Evolutionary conservation across 2,329 filamentous ascomycete species (phyloP).

Genomic region (Botrytis galanthina): DNA sequence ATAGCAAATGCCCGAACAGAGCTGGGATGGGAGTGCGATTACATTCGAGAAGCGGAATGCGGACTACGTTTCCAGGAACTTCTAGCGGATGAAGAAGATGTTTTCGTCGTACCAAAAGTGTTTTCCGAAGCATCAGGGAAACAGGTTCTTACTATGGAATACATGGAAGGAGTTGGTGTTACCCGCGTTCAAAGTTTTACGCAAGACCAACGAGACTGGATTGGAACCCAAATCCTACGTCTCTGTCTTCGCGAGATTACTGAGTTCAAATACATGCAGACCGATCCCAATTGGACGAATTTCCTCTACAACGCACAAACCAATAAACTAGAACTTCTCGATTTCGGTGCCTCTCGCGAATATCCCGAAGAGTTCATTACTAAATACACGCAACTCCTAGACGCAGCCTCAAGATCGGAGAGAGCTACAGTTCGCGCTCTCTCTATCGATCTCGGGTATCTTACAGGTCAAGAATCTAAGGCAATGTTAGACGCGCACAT

Average conservation of each 20-base stretch:
- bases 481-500: constrained; percentile 89
- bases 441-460: constrained; percentile 78
- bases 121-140: constrained; percentile 76
- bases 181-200: constrained; percentile 74
- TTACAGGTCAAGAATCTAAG: constrained; percentile 84
- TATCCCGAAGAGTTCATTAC: constrained; percentile 77
- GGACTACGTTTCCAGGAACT: constrained; percentile 73
- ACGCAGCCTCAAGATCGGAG: constrained; percentile 74
- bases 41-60: constrained; percentile 81
- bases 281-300: constrained; percentile 99
- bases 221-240: constrained; percentile 88
- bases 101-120: constrained; percentile 78
- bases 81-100: constrained; percentile 68
- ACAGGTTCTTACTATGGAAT: constrained; percentile 89
- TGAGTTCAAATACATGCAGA: constrained; percentile 98
- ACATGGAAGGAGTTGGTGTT: constrained; percentile 81
- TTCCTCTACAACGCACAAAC: constrained; percentile 81
- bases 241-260: constrained; percentile 90
- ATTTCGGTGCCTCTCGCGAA: constrained; percentile 90
- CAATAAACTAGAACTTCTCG: constrained; percentile 80
- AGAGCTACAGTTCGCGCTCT: constrained; percentile 60
- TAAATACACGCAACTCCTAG: constrained; percentile 76
- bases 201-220: constrained; percentile 89
- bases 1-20: constrained; percentile 93
- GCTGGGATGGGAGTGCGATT: constrained; percentile 96